Conservation (phyloP, 2,329 filamentous ascomycete genomes). For the Colletotrichum tofieldiae region DNA sequence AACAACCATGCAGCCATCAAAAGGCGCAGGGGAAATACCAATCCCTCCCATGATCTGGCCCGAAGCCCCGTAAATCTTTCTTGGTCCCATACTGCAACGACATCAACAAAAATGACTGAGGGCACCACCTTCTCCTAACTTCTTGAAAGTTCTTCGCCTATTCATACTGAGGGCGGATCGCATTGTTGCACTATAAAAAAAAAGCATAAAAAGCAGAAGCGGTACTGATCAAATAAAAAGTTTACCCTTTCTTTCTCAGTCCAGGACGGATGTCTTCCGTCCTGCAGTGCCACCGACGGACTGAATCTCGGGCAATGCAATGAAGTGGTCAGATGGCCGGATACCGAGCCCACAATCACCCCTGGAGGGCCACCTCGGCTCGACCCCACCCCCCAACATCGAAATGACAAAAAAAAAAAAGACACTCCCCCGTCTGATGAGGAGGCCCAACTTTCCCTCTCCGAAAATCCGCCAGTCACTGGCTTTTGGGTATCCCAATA, state of each 20-base stretch:
- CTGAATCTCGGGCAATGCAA: background rate
- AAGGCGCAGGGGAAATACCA: background rate
- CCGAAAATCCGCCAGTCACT: slow-evolving; percentile 28
- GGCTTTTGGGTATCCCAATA: slow-evolving; percentile 41
- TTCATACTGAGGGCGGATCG: slow-evolving; percentile 12
- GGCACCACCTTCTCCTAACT: too few species aligned
- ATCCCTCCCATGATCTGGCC: background rate
- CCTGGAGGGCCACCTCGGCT: background rate
- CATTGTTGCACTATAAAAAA: slow-evolving; percentile 1
- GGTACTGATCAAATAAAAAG: background rate
- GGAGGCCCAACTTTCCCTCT: background rate
- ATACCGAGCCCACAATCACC: background rate
- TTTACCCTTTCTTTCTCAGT: background rate
- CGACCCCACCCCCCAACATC: background rate
- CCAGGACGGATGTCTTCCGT: background rate
- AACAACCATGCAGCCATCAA: background rate
- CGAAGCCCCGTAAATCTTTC: background rate
- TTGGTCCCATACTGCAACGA: background rate
- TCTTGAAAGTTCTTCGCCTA: slow-evolving; percentile 6
- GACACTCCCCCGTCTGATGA: background rate
- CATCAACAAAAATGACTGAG: background rate
- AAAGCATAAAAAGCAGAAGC: background rate
- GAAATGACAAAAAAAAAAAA: slow-evolving; percentile 14
- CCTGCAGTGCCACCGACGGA: background rate
- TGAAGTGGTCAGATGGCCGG: background rate